These are phyloP conservation scores for Thinopyrum elongatum DNA, from an alignment of 176 grass and related monocot species.

Conservation along the genomic window DNA sequence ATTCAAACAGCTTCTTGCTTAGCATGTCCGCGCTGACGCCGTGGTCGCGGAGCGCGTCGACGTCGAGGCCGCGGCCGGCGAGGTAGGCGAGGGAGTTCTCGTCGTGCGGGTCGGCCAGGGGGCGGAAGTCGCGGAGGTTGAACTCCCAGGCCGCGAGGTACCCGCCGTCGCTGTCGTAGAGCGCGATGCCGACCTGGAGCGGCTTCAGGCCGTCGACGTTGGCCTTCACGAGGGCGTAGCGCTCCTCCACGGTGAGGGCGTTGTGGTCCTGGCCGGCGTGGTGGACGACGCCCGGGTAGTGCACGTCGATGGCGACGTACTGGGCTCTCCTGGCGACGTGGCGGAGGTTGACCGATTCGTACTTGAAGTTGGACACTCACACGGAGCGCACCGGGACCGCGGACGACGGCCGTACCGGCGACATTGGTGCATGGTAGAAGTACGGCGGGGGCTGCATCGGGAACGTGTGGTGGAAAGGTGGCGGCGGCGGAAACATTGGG, in stretches of 20 bases:
- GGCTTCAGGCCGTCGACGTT: not conserved
- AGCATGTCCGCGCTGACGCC: not conserved
- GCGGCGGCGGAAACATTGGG: too few relatives aligned
- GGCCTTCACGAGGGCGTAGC: not conserved
- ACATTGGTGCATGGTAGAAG: too few relatives aligned
- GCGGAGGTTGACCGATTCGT: not conserved
- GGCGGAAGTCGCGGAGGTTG: not conserved
- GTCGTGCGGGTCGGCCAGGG: not conserved
- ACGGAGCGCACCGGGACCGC: not conserved
- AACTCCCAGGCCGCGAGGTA: not conserved
- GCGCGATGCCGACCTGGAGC: not conserved
- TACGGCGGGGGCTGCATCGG: too few relatives aligned
- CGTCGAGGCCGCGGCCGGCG: not conserved
- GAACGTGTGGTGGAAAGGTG: too few relatives aligned
- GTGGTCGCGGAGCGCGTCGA: not conserved
- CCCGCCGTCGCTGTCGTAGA: not conserved
- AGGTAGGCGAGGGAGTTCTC: not conserved
- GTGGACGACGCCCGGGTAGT: conserved; percentile 32
- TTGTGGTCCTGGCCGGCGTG: not conserved
- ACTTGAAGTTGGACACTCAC: not conserved
- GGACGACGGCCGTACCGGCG: too few relatives aligned
- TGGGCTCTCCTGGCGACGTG: not conserved
- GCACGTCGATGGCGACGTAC: conserved; percentile 1
- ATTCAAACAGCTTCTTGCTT: not conserved
- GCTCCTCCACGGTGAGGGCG: not conserved